phyloP scores from a whole-genome alignment of 306 rosid genomes.

The Prinsepia uniflora region DNA sequence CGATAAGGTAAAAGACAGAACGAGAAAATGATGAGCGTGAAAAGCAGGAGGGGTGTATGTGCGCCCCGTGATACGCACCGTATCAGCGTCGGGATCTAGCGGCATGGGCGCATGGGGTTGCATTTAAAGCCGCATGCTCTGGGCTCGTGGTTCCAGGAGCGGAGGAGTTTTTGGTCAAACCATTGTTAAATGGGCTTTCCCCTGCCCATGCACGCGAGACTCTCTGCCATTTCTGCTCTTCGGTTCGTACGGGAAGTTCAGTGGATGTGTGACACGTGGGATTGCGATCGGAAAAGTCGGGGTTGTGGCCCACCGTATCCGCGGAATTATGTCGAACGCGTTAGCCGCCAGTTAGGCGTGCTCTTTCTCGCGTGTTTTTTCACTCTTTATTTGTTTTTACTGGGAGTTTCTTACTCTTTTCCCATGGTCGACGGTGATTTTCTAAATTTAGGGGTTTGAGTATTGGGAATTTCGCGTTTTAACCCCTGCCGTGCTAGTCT shows the following conservation, averaged over 20 bases:
- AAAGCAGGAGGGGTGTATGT: background rate
- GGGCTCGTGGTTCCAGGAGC: conserved; percentile 35
- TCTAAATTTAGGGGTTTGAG: background rate
- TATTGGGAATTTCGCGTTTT: background rate
- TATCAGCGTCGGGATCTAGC: conserved; percentile 29
- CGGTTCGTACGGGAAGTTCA: too few species aligned
- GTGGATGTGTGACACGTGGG: conserved; percentile 17
- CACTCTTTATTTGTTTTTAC: background rate
- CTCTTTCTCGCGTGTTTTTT: conserved; percentile 22
- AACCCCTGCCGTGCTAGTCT: background rate
- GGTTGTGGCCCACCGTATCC: conserved; percentile 26
- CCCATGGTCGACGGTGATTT: conserved; percentile 9
- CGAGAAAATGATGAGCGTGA: conserved; percentile 26
- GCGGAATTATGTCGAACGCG: conserved; percentile 29
- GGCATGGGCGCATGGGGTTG: background rate
- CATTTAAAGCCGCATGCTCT: conserved; percentile 35
- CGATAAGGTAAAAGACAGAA: background rate
- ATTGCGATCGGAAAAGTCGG: background rate
- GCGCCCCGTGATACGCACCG: conserved; percentile 16
- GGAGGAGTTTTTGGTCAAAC: conserved; percentile 32
- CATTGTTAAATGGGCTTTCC: conserved; percentile 31
- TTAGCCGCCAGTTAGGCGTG: conserved; percentile 39
- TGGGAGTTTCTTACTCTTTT: background rate
- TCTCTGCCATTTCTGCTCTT: background rate
- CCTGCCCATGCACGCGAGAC: conserved; percentile 34